Evolutionary conservation across 116 monocot species (phyloP).

Genomic region (Phalaenopsis hybrid): DNA sequence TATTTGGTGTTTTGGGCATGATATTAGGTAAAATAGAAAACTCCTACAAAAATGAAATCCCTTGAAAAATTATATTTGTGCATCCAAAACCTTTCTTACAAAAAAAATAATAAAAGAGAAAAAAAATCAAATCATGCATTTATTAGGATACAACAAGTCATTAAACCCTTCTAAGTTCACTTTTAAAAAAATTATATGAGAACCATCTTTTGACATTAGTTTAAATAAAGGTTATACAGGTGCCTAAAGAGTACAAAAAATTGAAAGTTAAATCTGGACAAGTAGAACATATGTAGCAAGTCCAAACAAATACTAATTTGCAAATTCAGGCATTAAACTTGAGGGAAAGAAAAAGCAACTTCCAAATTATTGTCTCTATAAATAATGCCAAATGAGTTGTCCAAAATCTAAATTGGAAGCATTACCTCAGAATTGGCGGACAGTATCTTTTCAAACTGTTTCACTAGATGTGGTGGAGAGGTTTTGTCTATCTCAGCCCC

Average conservation of each 20-base stretch:
- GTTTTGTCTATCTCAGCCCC: slow-evolving; percentile 25
- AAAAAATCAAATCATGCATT: not conserved
- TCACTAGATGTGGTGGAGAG: slow-evolving; percentile 43
- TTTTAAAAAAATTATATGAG: not conserved
- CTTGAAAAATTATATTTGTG: not conserved
- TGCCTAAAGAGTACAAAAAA: too few species aligned
- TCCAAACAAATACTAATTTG: too few species aligned
- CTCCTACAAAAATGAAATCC: not conserved
- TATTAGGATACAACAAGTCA: not conserved
- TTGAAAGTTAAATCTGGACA: too few species aligned
- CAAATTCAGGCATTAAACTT: too few species aligned
- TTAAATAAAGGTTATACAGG: too few species aligned
- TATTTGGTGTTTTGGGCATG: too few species aligned
- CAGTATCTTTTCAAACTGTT: slow-evolving; percentile 45
- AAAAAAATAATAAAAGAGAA: not conserved
- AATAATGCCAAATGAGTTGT: not conserved
- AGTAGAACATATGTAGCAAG: too few species aligned
- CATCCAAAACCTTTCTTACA: not conserved
- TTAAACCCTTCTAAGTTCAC: not conserved
- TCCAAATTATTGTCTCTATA: not conserved
- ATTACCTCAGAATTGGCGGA: slow-evolving; percentile 38
- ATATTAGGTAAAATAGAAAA: too few species aligned
- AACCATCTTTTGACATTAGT: too few species aligned
- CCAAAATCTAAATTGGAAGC: not conserved
- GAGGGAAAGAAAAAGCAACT: too few species aligned